phyloP scores from a whole-genome alignment of 2,329 filamentous ascomycete species.

The Furcasterigmium furcatum region DNA sequence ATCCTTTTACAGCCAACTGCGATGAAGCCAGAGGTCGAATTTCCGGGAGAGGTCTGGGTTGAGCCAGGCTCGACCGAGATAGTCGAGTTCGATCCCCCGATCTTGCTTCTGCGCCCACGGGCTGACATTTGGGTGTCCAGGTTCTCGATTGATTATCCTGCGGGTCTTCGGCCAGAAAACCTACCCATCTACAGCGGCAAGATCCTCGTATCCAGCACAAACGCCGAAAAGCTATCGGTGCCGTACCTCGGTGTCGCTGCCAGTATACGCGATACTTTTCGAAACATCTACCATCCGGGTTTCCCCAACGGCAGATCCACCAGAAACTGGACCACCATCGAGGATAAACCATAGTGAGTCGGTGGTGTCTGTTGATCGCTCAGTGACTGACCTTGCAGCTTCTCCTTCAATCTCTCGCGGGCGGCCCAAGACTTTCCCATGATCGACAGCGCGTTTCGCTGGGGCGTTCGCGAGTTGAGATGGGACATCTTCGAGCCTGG shows the following conservation, averaged over 20 bases:
- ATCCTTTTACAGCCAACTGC: neutral
- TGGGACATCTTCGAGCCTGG: conserved; percentile 30
- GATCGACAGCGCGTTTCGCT: conserved; percentile 5
- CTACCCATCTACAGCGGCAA: conserved; percentile 43
- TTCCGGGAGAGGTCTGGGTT: conserved; percentile 13
- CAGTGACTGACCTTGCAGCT: conserved; percentile 3
- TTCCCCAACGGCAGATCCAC: conserved; percentile 5
- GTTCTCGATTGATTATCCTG: conserved; percentile 22
- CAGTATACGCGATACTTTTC: conserved; percentile 4
- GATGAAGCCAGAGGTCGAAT: conserved; percentile 2
- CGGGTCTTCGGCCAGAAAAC: conserved; percentile 17
- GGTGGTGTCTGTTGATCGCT: too few species aligned
- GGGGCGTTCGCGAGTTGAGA: conserved; percentile 4
- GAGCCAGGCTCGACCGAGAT: conserved; percentile 19
- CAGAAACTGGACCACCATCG: neutral
- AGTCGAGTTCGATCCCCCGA: conserved; percentile 7
- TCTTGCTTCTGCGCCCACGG: neutral
- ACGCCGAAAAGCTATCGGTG: conserved; percentile 35
- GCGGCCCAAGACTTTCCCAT: conserved; percentile 8
- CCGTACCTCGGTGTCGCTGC: conserved; percentile 28
- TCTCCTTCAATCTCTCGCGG: conserved; percentile 8
- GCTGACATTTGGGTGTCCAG: conserved; percentile 2
- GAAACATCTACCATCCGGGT: neutral
- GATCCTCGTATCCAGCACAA: conserved; percentile 33
- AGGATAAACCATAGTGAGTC: conserved; percentile 9